Base-by-base conservation (phyloP, 2,329 filamentous ascomycete genomes). In the Stemphylium beticola region DNA sequence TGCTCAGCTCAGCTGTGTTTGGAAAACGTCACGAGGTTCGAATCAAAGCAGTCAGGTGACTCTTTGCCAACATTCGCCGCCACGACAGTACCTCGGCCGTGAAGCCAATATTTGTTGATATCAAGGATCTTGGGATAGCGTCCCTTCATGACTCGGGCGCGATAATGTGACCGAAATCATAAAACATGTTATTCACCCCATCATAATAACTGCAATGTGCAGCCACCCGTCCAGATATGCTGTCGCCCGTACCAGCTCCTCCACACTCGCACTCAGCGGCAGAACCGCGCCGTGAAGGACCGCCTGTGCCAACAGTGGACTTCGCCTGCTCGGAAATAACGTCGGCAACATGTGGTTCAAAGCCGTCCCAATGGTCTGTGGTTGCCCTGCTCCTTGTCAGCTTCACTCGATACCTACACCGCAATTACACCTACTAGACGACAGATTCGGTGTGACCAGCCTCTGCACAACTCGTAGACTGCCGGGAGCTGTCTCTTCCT, bases 171-270 rank as follows among this genome's bases (percentile, higher is more conserved):
- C 37, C 24, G 17, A 29, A 26, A 33, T 34, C 49, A 48, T 20
- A 43, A 45, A 41, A 15, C 42, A 45, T 29, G 26, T 47, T 47
- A 47, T 43, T 53, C 69, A 84, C 12, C 78, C 79, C 70, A 92
- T 81, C 79, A 96, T 88, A 17, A 87, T 83, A 4, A 97, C 84
- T 47, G 92, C 90, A 37, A 97, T 76, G 74, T 92, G 91, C 22
- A 96, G 75, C 89, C 93, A 99, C 0, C 95, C 95, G 76, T 99
- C 95, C 0, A 92, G 87, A 79, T 97, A 98, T 1, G 91, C 87
- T 4, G 90, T 89, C 68, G 89, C 89, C 52, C 87, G 84, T 77
- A 95, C 90, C 53, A 99, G 74, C 41, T 97, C 93, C 68, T 92
- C 90, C 15, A 99, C 76, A 20, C 87, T 87, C 1, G 92, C 90